Conservation (phyloP, 2,329 filamentous ascomycete species). For the Pseudogymnoascus sp. region DNA sequence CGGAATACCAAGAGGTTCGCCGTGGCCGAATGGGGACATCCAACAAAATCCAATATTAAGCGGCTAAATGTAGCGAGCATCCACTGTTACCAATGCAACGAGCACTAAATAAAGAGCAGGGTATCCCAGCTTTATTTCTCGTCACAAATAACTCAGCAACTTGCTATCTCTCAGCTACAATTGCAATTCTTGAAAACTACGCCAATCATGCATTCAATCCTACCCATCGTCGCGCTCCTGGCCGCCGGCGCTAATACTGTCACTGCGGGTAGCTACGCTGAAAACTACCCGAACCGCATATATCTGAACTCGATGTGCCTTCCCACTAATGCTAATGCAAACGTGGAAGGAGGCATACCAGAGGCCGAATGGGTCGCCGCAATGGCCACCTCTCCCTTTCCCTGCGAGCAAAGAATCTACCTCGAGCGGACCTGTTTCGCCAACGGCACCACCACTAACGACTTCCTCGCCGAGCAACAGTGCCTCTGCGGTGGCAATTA, state of each 20-base stretch:
- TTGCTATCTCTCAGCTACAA: not conserved
- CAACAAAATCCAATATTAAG: not conserved
- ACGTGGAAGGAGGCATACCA: too few species aligned
- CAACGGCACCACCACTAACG: slow-evolving; percentile 11
- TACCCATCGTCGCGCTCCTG: not conserved
- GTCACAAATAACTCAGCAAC: not conserved
- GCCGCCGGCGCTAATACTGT: not conserved
- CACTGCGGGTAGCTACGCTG: too few species aligned
- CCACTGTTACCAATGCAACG: not conserved
- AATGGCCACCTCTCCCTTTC: not conserved
- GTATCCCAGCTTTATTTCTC: not conserved
- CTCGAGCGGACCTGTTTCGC: not conserved
- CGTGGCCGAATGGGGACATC: not conserved
- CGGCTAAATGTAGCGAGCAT: not conserved
- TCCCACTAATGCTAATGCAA: not conserved
- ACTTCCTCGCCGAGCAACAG: slow-evolving; percentile 14
- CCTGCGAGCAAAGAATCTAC: not conserved
- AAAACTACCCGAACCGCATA: not conserved
- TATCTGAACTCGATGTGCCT: not conserved
- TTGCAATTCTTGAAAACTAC: not conserved
- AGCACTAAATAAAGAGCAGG: not conserved
- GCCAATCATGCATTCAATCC: not conserved
- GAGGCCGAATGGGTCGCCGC: not conserved
- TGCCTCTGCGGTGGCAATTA: slow-evolving; percentile 14
- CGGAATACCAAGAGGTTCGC: not conserved